Conservation (phyloP, 768 basidiomycete genomes). For the Naganishia onofrii region DNA sequence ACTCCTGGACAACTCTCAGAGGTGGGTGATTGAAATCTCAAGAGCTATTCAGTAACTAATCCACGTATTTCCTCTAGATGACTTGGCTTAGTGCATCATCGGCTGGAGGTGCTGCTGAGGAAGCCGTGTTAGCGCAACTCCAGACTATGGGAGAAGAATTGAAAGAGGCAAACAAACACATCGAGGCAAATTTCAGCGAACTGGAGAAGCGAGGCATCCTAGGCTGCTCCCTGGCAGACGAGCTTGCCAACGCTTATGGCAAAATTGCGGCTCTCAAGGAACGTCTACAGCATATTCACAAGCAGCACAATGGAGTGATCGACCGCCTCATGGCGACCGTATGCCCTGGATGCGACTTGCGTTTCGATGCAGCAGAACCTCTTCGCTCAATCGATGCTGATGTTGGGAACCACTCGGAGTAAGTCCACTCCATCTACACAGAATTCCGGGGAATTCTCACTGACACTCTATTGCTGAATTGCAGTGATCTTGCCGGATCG, state of each 20-base stretch:
- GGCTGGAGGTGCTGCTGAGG: constrained; percentile 19
- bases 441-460: not conserved
- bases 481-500: not conserved
- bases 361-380: constrained; percentile 5
- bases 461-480: not conserved
- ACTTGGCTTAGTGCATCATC: constrained; percentile 15
- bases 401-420: not conserved
- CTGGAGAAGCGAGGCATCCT: constrained; percentile 15
- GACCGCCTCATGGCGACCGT: not conserved
- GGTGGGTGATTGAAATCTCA: not conserved
- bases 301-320: constrained; percentile 6
- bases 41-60: not conserved
- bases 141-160: constrained; percentile 17
- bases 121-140: constrained; percentile 9
- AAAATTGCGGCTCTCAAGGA: constrained; percentile 14
- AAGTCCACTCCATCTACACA: not conserved
- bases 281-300: not conserved
- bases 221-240: constrained; percentile 9
- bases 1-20: constrained; percentile 15
- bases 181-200: constrained; percentile 15
- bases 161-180: constrained; percentile 19
- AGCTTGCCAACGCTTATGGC: constrained; percentile 14
- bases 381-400: not conserved
- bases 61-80: not conserved
- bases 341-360: constrained; percentile 6